A percentile compares a stretch with the other conserved stretches of the same genome.
phyloP scores from a whole-genome alignment of 129 eudicot genomes.

The Centaurea solstitialis region DNA sequence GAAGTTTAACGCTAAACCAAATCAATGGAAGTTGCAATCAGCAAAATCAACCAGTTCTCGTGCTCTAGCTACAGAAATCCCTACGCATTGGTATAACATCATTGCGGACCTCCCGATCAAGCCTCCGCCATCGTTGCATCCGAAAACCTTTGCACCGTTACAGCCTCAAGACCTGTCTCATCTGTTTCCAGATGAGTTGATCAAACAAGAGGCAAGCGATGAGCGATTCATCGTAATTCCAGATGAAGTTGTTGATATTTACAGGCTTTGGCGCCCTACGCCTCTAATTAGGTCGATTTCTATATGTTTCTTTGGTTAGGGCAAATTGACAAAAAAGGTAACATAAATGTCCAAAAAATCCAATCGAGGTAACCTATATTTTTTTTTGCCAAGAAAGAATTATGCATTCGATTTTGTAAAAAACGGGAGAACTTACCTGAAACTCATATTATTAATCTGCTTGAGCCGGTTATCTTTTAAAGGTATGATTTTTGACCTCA shows the following conservation, averaged over 20 bases:
- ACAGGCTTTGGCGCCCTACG: slow-evolving; percentile 93
- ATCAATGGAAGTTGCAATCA: slow-evolving; percentile 41
- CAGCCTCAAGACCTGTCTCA: slow-evolving; percentile 84
- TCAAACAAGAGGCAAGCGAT: slow-evolving; percentile 68
- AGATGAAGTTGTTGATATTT: slow-evolving; percentile 79
- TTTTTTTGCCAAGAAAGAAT: no score
- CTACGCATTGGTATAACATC: slow-evolving; percentile 84
- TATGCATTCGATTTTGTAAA: no score
- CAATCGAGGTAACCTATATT: no score
- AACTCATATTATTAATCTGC: no score
- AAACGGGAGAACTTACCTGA: no score
- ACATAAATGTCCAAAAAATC: no score
- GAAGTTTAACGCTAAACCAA: slow-evolving; percentile 18
- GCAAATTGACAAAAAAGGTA: no score
- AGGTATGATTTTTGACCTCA: no score
- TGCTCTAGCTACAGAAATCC: slow-evolving; percentile 49
- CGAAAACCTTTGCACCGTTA: slow-evolving; percentile 69
- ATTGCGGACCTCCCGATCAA: slow-evolving; percentile 83
- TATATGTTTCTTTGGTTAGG: no score
- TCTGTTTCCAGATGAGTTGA: slow-evolving; percentile 76
- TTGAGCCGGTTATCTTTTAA: no score
- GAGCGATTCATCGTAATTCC: slow-evolving; percentile 74
- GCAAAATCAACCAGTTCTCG: slow-evolving; percentile 25
- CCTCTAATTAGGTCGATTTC: slow-evolving; percentile 74
- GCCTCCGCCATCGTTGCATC: slow-evolving; percentile 87